A percentile compares a stretch with the other conserved stretches of the same genome.
These are phyloP conservation scores for Amanita muscaria DNA, from an alignment of 768 basidiomycete species.

Conservation along the genomic window DNA sequence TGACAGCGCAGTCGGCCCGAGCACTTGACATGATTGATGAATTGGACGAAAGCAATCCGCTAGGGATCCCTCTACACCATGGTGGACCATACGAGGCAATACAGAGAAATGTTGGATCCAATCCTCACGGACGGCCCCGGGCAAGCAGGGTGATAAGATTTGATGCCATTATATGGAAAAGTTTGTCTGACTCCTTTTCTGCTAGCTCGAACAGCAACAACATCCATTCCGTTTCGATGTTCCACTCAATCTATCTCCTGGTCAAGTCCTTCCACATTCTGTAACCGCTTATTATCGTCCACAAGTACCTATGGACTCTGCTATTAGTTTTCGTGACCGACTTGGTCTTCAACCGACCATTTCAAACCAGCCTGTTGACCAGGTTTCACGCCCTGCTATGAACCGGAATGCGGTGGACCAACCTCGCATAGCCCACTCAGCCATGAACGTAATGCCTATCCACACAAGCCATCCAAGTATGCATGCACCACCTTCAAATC, in stretches of 20 bases:
- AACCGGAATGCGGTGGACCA: neutral
- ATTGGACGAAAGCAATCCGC: constrained; percentile 66
- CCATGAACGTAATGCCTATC: neutral
- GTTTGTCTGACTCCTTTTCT: neutral
- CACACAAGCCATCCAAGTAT: neutral
- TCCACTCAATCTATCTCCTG: constrained; percentile 43
- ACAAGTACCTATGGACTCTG: constrained; percentile 1
- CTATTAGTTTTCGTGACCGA: neutral
- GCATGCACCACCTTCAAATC: neutral
- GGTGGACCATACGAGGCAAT: constrained; percentile 69
- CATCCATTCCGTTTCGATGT: constrained; percentile 26
- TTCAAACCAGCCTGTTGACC: neutral
- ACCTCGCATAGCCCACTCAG: neutral
- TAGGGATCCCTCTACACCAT: constrained; percentile 58
- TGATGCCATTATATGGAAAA: neutral
- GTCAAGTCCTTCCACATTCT: constrained; percentile 44
- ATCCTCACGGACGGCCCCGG: neutral
- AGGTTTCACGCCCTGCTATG: neutral
- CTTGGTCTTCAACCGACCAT: neutral
- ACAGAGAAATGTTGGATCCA: constrained; percentile 22
- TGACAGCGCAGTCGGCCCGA: constrained; percentile 4
- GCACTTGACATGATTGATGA: constrained; percentile 69
- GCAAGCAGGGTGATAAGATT: neutral
- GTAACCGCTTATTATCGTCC: constrained; percentile 12
- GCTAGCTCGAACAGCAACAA: constrained; percentile 10